Base-by-base conservation (phyloP, 176 grass and related monocot genomes). In the Elaeis guineensis region DNA sequence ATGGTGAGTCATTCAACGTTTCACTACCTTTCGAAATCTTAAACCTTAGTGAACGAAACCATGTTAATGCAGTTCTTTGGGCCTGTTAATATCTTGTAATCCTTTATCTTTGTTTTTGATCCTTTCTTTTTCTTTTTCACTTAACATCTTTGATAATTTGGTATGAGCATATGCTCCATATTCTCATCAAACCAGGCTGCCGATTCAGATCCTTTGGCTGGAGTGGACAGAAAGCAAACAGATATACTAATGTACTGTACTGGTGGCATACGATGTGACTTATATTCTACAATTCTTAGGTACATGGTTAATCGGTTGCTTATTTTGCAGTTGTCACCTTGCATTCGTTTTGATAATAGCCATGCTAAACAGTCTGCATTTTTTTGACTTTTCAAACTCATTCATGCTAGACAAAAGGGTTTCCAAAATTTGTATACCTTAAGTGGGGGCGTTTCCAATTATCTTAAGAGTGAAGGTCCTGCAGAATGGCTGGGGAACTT, bases 171-270 rank as follows among this genome's bases (percentile, higher is more conserved):
- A 11, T 21, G 59, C 59, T 49, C 64, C 35, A 44, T 44, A 16
- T n/a, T 64, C 60, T 49, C 64, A n/a, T 44, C 23, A 54, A 69
- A 84, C 61, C 76, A 87, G 83, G 53, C 62, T 29, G 70, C 69
- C 51, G 25, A 76, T 4, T 80, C 72, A 0, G 86, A 90, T 72
- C 86, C 87, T 77, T 78, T 96, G 50, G 70, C 73, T 68, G 78
- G 75, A 23, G 65, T 90, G 24, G 78, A 87, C 72, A 85, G 73
- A 75, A 83, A 80, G 29, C 79, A 79, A n/a, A 96, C 83, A 21
- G 78, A 96, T 72, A 88, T 96, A 82, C 67, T 96, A 25, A 96
- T 96, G 92, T 96, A 90, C 75, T 96, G 86, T 66, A 90, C 92
- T 0, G 87, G 92, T 21, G 92, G 92, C 29, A 96, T 96, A 68